Evolutionary conservation across 345 rosid species (phyloP), one percentile per base, ranked within the genome.

Genomic region (Punica granatum): DNA sequence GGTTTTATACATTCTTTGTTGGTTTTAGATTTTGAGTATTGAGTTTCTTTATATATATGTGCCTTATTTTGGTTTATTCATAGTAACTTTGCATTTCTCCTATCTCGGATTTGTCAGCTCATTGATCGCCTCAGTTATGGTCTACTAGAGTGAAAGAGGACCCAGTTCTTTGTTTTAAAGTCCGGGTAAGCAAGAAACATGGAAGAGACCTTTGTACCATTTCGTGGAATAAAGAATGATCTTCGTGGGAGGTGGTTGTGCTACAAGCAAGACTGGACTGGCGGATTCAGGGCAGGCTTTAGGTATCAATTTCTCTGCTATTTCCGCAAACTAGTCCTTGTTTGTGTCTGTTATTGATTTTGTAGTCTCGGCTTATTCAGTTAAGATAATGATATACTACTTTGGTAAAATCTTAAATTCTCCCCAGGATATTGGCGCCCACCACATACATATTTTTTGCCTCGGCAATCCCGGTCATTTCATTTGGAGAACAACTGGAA

Each of bases 401-500:
- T 11, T 37, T 11, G 5, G 7, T 41, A 58, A 19, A 46, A 43
- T 6, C 44, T 28, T 26, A 13, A 26, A 56, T 26, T 11, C 33
- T 35, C 13, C 37, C 33, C 49, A 93, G 97, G 92, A 90, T 93
- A 76, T 85, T 93, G 65, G 97, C 97, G 35, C 98, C 98, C 69
- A 92, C 98, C 61, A 92, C 93, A 53, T 92, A 90, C 69, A 92
- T 92, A 75, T 92, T 92, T 77, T 92, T 92, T 74, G 97, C 97
- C 59, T 90, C 98, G 15, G 98, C 98, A 18, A 88, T 92, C 70
- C 98, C 98, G 7, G 98, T 88, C 65, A 87, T 92, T 53, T 79
- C 98, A 60, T 92, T 92, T 68, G 98, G 98, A 73, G 98, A 92
- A 64, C 98, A 92, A 42, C 76, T 92, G 69, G 97, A 86, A 73